phyloP scores from a whole-genome alignment of 75 land plant species.

The Cryptomeria japonica region DNA sequence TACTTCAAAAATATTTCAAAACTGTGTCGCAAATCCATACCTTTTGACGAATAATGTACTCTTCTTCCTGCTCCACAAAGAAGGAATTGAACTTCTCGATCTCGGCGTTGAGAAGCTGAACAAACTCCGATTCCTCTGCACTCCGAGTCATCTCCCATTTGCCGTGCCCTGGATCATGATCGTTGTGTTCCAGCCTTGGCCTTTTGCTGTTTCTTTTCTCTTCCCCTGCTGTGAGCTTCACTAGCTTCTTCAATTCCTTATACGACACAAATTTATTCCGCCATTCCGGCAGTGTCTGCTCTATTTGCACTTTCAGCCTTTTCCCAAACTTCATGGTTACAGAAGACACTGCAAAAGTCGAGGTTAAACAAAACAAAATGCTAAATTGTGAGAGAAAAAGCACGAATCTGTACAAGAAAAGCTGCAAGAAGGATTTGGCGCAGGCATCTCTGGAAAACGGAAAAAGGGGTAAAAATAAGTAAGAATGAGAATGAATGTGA shows the following conservation, averaged over 20 bases:
- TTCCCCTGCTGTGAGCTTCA: slow-evolving; percentile 44
- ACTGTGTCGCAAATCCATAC: background rate
- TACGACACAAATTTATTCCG: slow-evolving; percentile 77
- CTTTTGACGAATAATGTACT: slow-evolving; percentile 48
- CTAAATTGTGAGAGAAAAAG: too few species aligned
- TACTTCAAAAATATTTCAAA: too few species aligned
- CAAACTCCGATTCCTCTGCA: slow-evolving; percentile 30
- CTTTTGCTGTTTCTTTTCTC: too few species aligned
- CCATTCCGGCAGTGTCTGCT: slow-evolving; percentile 88
- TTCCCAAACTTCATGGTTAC: slow-evolving; percentile 86
- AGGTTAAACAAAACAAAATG: too few species aligned
- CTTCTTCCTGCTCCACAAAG: slow-evolving; percentile 53
- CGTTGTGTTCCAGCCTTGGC: too few species aligned
- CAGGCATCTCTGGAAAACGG: too few species aligned
- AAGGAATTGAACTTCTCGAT: slow-evolving; percentile 49
- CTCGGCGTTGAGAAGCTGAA: slow-evolving; percentile 33
- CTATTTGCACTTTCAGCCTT: slow-evolving; percentile 66
- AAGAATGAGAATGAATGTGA: too few species aligned
- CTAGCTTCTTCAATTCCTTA: slow-evolving; percentile 81
- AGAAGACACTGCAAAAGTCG: too few species aligned
- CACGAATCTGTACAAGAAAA: too few species aligned
- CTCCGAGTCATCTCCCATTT: background rate
- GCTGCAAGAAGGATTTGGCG: too few species aligned
- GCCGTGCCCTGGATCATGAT: too few species aligned
- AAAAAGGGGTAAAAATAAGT: too few species aligned